phyloP scores from a whole-genome alignment of 306 rosid species.

The Dalbergia oliveri region DNA sequence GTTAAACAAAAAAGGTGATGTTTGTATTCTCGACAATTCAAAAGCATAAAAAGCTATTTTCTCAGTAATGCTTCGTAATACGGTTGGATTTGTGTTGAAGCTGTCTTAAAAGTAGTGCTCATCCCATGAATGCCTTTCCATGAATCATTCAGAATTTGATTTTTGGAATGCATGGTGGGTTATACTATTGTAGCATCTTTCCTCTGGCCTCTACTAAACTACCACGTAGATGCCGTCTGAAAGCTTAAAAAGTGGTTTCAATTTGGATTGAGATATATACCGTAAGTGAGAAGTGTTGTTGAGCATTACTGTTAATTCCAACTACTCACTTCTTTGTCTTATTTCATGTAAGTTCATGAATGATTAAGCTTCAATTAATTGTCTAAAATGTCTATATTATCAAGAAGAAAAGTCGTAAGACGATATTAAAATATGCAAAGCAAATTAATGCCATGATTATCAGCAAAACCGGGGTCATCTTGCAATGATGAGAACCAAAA shows the following conservation, averaged over 20 bases:
- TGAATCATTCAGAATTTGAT: no score
- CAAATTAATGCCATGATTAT: slow-evolving; percentile 52
- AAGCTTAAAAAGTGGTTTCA: background rate
- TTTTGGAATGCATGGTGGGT: no score
- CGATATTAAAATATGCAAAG: slow-evolving; percentile 25
- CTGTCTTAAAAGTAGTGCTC: no score
- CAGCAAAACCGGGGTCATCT: slow-evolving; percentile 43
- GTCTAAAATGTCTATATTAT: slow-evolving; percentile 5
- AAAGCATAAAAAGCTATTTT: no score
- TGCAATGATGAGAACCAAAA: slow-evolving; percentile 34
- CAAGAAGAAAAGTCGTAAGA: slow-evolving; percentile 5
- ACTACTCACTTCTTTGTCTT: slow-evolving; percentile 6
- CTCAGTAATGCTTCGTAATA: no score
- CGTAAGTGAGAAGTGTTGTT: background rate
- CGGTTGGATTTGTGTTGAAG: no score
- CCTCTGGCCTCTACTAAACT: no score
- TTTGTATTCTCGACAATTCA: no score
- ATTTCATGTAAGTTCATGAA: slow-evolving; percentile 5
- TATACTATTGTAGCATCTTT: no score
- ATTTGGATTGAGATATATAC: background rate
- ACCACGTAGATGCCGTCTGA: background rate
- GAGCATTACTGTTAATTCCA: background rate
- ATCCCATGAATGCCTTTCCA: no score
- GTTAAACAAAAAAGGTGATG: no score
- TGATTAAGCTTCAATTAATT: slow-evolving; percentile 26